Evolutionary conservation across 177 flowering plant species (phyloP), one percentile per base, ranked within the genome.

Genomic region (Vitis hybrid): DNA sequence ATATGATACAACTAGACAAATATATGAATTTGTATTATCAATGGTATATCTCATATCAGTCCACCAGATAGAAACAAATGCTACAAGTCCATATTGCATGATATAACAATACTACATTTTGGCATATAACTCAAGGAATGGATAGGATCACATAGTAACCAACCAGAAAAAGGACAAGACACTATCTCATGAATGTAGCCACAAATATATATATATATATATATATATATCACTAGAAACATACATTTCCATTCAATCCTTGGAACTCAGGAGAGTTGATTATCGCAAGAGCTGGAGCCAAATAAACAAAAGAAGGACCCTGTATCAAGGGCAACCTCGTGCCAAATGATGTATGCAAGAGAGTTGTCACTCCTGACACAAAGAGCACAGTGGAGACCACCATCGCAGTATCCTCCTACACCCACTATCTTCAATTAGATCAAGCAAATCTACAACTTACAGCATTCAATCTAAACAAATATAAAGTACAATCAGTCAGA

Each of bases 271-370:
- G 86, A 50, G 99, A 93, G 81, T 93, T 90, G 62, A 95, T 90
- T 62, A 95, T 91, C 0, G 95, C 94, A 72, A 95, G 84, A 14
- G 85, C 97, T 1, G 99, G 99, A 65, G 99, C 99, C 48, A 95
- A 84, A 82, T 77, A 93, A 65, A 95, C 95, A 76, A 91, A 93
- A 2, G 99, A 95, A 5, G 99, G 94, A 53, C 99, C 99, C 72
- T 95, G 99, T 78, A 95, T 84, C 76, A 95, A 76, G 31, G 99
- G 99, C 85, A 95, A 80, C 74, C 99, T 87, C 52, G 98, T 86
- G 1, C 99, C 99, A 70, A 95, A 85, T 15, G 80, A 84, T 5
- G 94, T 82, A 71, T 95, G 98, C 82, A 95, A 79, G 1, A 95
- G 86, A 2, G 99, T 95, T 8, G 99, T 93, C 73, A 93, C 76